Percentiles rank a stretch among this genome's conserved stretches.
Conservation (phyloP, 176 grass and related monocot species). For the Hyparrhenia diplandra region DNA sequence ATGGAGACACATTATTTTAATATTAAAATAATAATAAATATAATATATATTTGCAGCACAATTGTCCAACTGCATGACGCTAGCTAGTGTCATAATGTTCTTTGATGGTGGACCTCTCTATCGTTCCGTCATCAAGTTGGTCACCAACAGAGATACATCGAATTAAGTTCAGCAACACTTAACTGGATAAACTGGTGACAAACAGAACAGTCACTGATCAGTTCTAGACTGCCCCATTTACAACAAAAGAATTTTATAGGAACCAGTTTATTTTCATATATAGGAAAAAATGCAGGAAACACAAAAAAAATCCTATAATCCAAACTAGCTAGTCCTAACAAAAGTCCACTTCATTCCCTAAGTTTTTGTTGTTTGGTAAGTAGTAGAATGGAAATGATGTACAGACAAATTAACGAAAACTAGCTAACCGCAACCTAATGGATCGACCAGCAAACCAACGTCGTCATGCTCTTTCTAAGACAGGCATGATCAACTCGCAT, state of each 20-base stretch:
- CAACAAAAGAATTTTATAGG: neutral
- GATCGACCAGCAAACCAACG: too few species aligned
- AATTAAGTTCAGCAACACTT: neutral
- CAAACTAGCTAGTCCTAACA: too few species aligned
- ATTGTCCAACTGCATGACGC: neutral
- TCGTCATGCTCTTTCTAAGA: too few species aligned
- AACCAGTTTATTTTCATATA: too few species aligned
- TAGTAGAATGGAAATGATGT: too few species aligned
- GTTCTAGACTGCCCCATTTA: neutral
- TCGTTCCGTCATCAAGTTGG: neutral
- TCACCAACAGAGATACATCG: neutral
- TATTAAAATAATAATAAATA: neutral
- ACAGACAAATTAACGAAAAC: too few species aligned
- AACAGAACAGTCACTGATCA: neutral
- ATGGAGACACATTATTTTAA: neutral
- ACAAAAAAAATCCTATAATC: too few species aligned
- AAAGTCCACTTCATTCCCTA: too few species aligned
- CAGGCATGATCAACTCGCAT: too few species aligned
- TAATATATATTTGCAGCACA: neutral
- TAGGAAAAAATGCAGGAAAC: too few species aligned
- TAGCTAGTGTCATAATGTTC: neutral
- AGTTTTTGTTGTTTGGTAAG: too few species aligned
- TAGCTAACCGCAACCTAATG: too few species aligned
- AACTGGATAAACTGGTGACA: neutral
- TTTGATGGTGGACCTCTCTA: neutral